Percentiles rank a stretch among this genome's conserved stretches.
phyloP scores from a whole-genome alignment of 2,329 filamentous ascomycete species.

The Exophiala bonariae region DNA sequence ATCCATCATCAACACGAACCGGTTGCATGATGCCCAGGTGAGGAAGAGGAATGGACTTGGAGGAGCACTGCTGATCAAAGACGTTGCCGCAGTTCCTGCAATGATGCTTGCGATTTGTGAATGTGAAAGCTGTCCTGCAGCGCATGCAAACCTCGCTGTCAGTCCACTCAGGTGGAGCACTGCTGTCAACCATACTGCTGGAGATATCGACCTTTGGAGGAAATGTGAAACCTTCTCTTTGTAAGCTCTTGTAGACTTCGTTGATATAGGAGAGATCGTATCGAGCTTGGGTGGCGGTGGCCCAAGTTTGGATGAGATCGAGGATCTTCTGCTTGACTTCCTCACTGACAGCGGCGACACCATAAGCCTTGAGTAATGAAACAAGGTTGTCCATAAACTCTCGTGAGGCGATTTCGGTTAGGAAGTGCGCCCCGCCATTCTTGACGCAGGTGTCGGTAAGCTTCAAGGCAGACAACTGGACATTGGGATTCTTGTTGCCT shows the following conservation, averaged over 20 bases:
- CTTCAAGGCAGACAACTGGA: conserved; percentile 91
- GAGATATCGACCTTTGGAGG: conserved; percentile 82
- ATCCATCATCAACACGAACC: conserved; percentile 94
- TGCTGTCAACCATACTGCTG: conserved; percentile 98
- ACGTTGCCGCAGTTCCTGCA: conserved; percentile 97
- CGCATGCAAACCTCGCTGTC: conserved; percentile 99
- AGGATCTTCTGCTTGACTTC: conserved; percentile 89
- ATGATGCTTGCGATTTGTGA: conserved; percentile 98
- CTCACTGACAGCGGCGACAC: conserved; percentile 71
- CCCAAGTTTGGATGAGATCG: conserved; percentile 92
- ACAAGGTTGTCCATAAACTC: conserved; percentile 98
- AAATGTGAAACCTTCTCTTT: conserved; percentile 84
- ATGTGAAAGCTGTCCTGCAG: conserved; percentile 91
- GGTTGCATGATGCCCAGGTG: conserved; percentile 90
- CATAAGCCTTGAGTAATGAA: conserved; percentile 81
- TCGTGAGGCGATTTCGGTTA: conserved; percentile 89
- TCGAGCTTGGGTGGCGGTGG: conserved; percentile 80
- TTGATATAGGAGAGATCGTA: conserved; percentile 82
- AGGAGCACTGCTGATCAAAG: conserved; percentile 93
- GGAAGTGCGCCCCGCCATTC: conserved; percentile 94
- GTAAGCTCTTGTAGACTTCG: conserved; percentile 80
- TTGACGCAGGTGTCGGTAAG: conserved; percentile 98
- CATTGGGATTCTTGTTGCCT: conserved; percentile 96
- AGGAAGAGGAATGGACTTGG: conserved; percentile 81
- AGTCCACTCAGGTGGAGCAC: conserved; percentile 92